A percentile compares a stretch with the other conserved stretches of the same genome.
phyloP scores from a whole-genome alignment of 306 rosid genomes.

The Urtica urens region DNA sequence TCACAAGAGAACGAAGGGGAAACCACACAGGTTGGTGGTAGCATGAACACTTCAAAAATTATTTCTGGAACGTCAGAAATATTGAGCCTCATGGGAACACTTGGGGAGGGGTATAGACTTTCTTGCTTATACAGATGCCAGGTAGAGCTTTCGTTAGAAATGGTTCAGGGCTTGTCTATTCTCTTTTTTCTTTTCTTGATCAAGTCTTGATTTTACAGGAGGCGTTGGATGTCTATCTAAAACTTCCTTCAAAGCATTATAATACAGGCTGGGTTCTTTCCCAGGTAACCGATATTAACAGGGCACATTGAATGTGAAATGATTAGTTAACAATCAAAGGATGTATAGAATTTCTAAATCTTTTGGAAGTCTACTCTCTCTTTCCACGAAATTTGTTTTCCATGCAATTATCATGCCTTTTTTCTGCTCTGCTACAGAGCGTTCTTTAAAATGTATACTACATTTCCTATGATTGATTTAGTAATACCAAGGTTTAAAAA shows the following conservation, averaged over 20 bases:
- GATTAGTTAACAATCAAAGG: too few relatives aligned
- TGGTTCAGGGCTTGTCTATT: slow-evolving; percentile 14
- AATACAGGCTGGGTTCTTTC: slow-evolving; percentile 96
- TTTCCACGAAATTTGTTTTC: too few relatives aligned
- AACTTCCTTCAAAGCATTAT: slow-evolving; percentile 88
- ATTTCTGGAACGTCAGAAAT: slow-evolving; percentile 57
- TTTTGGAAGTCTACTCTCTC: too few relatives aligned
- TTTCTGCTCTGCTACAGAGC: too few relatives aligned
- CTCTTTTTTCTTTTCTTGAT: slow-evolving; percentile 15
- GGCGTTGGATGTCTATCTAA: slow-evolving; percentile 70
- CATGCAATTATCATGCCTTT: too few relatives aligned
- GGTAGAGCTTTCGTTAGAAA: slow-evolving; percentile 35
- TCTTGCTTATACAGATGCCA: slow-evolving; percentile 78
- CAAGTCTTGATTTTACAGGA: slow-evolving; percentile 46
- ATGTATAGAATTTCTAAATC: too few relatives aligned
- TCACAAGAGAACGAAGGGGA: slow-evolving; percentile 52
- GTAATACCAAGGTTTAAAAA: too few relatives aligned
- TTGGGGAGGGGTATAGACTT: slow-evolving; percentile 92
- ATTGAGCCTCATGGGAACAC: slow-evolving; percentile 63
- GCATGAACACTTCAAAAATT: slow-evolving; percentile 44
- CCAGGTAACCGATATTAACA: too few relatives aligned
- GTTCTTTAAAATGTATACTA: too few relatives aligned
- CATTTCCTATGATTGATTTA: too few relatives aligned
- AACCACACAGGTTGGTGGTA: slow-evolving; percentile 31
- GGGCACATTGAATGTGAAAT: too few relatives aligned